A percentile compares a stretch with the other conserved stretches of the same genome.
Evolutionary conservation across 2,329 filamentous ascomycete genomes (phyloP).

Genomic region (Fusarium tupiense): DNA sequence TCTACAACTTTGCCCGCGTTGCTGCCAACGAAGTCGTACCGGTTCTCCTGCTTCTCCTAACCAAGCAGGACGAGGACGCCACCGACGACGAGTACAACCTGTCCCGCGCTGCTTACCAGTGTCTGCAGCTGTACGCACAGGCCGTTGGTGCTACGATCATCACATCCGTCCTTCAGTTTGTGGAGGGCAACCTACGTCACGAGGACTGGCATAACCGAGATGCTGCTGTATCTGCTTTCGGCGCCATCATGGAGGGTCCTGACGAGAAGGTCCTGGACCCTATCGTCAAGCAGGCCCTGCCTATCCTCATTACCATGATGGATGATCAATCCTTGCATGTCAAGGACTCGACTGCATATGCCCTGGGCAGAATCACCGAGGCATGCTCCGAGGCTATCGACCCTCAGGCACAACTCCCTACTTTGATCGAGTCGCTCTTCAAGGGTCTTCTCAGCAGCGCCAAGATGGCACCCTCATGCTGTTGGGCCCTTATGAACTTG

Average conservation of each 20-base stretch:
- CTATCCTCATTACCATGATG: conserved; percentile 91
- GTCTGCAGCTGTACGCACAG: conserved; percentile 93
- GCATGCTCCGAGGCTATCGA: conserved; percentile 93
- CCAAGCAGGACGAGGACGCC: conserved; percentile 98
- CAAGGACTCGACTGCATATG: conserved; percentile 95
- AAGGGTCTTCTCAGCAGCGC: conserved; percentile 87
- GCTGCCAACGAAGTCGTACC: conserved; percentile 95
- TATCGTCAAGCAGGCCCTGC: conserved; percentile 93
- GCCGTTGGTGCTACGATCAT: conserved; percentile 88
- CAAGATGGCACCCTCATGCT: conserved; percentile 98
- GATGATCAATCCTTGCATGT: conserved; percentile 89
- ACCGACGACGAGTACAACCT: conserved; percentile 98
- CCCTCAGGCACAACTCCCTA: conserved; percentile 80
- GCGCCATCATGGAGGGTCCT: conserved; percentile 98
- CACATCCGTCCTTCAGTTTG: conserved; percentile 85
- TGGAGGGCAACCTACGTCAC: conserved; percentile 87
- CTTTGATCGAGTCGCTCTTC: conserved; percentile 89
- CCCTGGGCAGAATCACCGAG: conserved; percentile 95
- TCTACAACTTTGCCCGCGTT: conserved; percentile 95
- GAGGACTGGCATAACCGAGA: conserved; percentile 97
- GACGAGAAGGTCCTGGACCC: conserved; percentile 92
- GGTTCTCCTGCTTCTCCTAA: conserved; percentile 86
- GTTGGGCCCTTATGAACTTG: conserved; percentile 98
- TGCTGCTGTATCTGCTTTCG: conserved; percentile 95
- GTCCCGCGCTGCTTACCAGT: conserved; percentile 94